These are phyloP conservation scores for Ustilago vetiveriae DNA, from an alignment of 1,284 basidiomycete species.

Conservation along the genomic window DNA sequence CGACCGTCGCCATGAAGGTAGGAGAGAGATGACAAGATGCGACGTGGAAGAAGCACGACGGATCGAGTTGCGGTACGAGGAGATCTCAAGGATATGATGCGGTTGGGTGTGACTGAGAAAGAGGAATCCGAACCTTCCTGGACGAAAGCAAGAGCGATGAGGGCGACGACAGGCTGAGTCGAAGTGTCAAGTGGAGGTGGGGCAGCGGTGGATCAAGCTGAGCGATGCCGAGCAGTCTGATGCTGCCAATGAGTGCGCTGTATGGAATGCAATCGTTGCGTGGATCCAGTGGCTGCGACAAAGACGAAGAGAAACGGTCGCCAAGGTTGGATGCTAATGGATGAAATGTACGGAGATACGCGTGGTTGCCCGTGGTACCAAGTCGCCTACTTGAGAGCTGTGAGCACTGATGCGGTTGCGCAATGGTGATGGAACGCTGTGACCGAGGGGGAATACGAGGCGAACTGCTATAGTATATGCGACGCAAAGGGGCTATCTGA, in stretches of 20 bases:
- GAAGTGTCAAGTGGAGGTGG: slow-evolving; percentile 35
- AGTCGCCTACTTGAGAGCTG: too few species aligned
- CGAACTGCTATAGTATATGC: too few species aligned
- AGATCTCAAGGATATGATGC: too few species aligned
- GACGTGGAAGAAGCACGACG: not conserved
- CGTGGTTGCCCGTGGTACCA: too few species aligned
- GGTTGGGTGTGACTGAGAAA: slow-evolving; percentile 1
- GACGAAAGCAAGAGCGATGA: not conserved
- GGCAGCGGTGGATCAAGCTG: not conserved
- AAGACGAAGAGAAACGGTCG: too few species aligned
- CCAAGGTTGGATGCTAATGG: too few species aligned
- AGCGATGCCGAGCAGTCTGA: not conserved
- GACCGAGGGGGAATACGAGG: too few species aligned
- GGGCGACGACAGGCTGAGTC: not conserved
- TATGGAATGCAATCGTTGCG: too few species aligned
- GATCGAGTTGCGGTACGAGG: not conserved
- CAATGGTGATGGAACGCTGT: too few species aligned
- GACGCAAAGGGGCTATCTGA: not conserved
- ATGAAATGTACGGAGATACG: too few species aligned
- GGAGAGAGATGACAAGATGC: not conserved
- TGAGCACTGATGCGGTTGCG: too few species aligned
- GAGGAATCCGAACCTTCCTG: not conserved
- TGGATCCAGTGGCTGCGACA: too few species aligned
- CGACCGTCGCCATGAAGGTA: slow-evolving; percentile 44
- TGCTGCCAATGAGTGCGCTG: not conserved